Evolutionary conservation across 805 yeast species (phyloP).

Genomic region (Saturnispora gosingensis): DNA sequence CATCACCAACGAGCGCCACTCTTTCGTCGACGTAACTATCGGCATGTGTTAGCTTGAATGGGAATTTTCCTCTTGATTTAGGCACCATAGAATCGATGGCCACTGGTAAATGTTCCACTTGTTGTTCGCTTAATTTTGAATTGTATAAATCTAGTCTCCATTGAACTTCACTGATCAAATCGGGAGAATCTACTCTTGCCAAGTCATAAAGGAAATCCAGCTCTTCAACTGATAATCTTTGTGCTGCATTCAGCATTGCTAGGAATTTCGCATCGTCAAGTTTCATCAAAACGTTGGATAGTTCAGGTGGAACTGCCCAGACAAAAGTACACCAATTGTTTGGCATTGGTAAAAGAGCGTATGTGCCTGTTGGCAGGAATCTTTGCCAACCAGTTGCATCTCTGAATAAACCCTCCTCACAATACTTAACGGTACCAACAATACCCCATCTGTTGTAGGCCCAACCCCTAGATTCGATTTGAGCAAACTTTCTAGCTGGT

Average conservation of each 20-base stretch:
- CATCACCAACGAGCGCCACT: conserved; percentile 93
- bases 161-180: conserved; percentile 54
- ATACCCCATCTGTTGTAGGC: conserved; percentile 78
- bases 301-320: conserved; percentile 80
- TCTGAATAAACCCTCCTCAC: conserved; percentile 53
- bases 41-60: conserved; percentile 80
- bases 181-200: conserved; percentile 30
- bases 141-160: conserved; percentile 52
- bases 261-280: conserved; percentile 56
- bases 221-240: conserved; percentile 70
- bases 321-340: conserved; percentile 83
- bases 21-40: conserved; percentile 80
- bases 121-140: conserved; percentile 25
- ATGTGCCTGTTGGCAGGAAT: conserved; percentile 83
- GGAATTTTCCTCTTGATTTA: conserved; percentile 76
- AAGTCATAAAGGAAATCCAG: conserved; percentile 55
- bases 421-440: conserved; percentile 80
- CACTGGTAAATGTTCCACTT: conserved; percentile 53
- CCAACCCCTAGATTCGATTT: conserved; percentile 88
- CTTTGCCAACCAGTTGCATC: conserved; percentile 81
- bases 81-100: conserved; percentile 49
- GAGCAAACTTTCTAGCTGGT: conserved; percentile 77
- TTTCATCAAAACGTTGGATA: conserved; percentile 52
- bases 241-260: conserved; percentile 74
- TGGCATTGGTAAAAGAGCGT: conserved; percentile 86